These are phyloP conservation scores for Ceratobasidium sp. DNA, from an alignment of 1,284 basidiomycete species.

Conservation along the genomic window DNA sequence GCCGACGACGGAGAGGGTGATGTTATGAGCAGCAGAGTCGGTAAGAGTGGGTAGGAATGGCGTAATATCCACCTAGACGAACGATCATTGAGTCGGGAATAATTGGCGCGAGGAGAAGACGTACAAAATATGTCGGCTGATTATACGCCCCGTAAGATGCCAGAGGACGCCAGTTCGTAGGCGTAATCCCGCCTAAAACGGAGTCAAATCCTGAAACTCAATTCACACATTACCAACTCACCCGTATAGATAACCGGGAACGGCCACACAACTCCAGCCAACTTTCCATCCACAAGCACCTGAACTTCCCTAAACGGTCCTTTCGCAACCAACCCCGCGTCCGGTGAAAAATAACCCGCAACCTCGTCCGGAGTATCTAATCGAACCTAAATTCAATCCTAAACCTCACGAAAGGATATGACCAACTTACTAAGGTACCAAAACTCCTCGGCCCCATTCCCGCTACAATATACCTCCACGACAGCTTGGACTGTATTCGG, in stretches of 20 bases:
- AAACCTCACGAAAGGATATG: not conserved
- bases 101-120: not conserved
- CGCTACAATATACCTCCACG: constrained; percentile 48
- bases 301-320: constrained; percentile 51
- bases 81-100: not conserved
- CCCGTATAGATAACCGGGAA: constrained; percentile 51
- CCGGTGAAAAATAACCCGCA: constrained; percentile 37
- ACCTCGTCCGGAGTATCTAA: constrained; percentile 46
- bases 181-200: constrained; percentile 49
- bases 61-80: constrained; percentile 46
- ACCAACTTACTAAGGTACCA: constrained; percentile 48
- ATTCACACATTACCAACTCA: not conserved
- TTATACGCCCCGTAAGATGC: constrained; percentile 51
- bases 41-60: constrained; percentile 48
- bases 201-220: not conserved
- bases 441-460: constrained; percentile 51
- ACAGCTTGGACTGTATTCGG: constrained; percentile 43
- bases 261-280: constrained; percentile 49
- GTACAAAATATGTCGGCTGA: constrained; percentile 48
- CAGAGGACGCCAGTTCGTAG: constrained; percentile 51
- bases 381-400: too few relatives aligned
- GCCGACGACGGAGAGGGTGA: constrained; percentile 47
- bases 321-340: constrained; percentile 39
- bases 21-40: constrained; percentile 31
- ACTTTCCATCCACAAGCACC: constrained; percentile 48